Evolutionary conservation across 2,329 filamentous ascomycete genomes (phyloP).

Genomic region (Albophoma yamanashiensis): DNA sequence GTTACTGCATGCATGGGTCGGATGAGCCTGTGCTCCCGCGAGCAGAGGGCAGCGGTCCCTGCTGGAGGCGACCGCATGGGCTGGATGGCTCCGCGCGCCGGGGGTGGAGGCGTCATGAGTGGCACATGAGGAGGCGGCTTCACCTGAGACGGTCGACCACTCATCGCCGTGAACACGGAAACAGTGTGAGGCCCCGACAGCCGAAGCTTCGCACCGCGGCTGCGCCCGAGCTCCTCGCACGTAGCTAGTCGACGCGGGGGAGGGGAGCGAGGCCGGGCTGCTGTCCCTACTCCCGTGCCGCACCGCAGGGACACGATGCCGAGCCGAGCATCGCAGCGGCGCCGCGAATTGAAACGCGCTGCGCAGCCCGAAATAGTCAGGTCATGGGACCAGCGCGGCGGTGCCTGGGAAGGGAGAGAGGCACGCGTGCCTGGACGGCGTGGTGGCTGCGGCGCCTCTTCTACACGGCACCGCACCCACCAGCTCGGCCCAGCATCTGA

Average conservation of each 20-base stretch:
- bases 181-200: background rate
- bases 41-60: background rate
- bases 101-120: background rate
- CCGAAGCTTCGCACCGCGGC: background rate
- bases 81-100: background rate
- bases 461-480: background rate
- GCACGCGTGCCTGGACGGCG: background rate
- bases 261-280: background rate
- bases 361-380: background rate
- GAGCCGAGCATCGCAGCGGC: background rate
- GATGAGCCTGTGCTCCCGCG: background rate
- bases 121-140: background rate
- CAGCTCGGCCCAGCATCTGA: background rate
- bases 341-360: background rate
- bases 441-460: background rate
- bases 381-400: background rate
- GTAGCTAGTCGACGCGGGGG: background rate
- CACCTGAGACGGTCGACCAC: background rate
- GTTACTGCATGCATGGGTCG: background rate
- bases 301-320: background rate
- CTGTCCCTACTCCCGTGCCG: background rate
- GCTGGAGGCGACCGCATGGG: background rate
- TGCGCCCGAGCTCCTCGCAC: background rate
- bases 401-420: background rate
- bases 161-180: background rate